A percentile compares a stretch with the other conserved stretches of the same genome.
These are phyloP conservation scores for Canna indica DNA, from an alignment of 176 grass and related monocot genomes.

Conservation along the genomic window DNA sequence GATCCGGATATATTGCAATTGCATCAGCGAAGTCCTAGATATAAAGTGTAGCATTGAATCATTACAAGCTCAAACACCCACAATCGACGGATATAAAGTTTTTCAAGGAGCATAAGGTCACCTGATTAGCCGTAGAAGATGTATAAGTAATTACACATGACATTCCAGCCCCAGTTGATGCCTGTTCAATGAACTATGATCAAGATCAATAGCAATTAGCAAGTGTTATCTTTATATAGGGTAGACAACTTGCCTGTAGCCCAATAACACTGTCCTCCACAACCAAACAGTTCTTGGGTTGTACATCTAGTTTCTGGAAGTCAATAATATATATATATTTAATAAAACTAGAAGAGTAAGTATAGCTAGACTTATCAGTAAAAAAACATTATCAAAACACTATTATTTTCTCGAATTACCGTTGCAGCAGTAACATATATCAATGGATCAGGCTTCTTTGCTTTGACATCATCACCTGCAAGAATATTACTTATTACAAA, in stretches of 20 bases:
- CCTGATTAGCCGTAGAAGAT: slow-evolving; percentile 82
- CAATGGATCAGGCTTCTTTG: slow-evolving; percentile 88
- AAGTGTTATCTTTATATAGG: neutral
- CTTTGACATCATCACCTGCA: slow-evolving; percentile 92
- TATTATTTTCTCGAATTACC: slow-evolving; percentile 33
- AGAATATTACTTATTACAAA: neutral
- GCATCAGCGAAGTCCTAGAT: slow-evolving; percentile 76
- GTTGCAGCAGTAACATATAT: slow-evolving; percentile 75
- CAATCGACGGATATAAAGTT: neutral
- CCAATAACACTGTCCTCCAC: slow-evolving; percentile 98
- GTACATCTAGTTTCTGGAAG: slow-evolving; percentile 62
- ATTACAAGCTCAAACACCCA: slow-evolving; percentile 1
- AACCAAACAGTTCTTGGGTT: slow-evolving; percentile 76
- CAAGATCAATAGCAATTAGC: slow-evolving; percentile 6
- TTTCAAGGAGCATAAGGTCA: slow-evolving; percentile 22
- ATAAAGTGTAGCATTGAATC: neutral
- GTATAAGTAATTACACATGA: slow-evolving; percentile 92
- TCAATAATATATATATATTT: neutral
- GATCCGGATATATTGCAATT: slow-evolving; percentile 78
- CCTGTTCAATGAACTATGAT: slow-evolving; percentile 38
- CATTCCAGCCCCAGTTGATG: slow-evolving; percentile 87
- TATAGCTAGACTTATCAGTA: slow-evolving; percentile 2
- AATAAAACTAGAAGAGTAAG: neutral
- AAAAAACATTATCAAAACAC: neutral
- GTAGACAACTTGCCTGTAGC: slow-evolving; percentile 48